These are phyloP conservation scores for Metschnikowia dekortorum DNA, from an alignment of 805 yeast genomes.

Conservation along the genomic window DNA sequence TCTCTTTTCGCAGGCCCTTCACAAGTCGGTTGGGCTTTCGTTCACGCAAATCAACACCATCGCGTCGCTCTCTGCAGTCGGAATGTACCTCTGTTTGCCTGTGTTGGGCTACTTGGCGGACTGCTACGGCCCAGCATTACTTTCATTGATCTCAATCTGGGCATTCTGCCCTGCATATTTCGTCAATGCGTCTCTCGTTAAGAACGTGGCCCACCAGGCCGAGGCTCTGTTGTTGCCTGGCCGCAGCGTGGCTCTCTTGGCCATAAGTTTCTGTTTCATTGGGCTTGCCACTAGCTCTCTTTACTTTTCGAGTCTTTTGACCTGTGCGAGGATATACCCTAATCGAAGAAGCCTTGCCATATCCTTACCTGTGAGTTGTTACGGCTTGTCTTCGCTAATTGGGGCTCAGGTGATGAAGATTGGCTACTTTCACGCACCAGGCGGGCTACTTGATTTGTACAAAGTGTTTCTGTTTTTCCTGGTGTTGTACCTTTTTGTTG, in stretches of 20 bases:
- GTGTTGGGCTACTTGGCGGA: slow-evolving; percentile 78
- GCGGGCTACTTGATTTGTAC: slow-evolving; percentile 39
- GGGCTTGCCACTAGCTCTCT: slow-evolving; percentile 73
- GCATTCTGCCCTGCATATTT: slow-evolving; percentile 69
- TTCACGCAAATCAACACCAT: slow-evolving; percentile 66
- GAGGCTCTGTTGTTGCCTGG: slow-evolving; percentile 22
- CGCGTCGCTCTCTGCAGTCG: slow-evolving; percentile 69
- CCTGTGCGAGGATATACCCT: slow-evolving; percentile 86
- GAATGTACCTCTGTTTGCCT: slow-evolving; percentile 84
- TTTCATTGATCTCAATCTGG: slow-evolving; percentile 57
- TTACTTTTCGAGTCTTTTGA: slow-evolving; percentile 64
- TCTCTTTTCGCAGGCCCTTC: slow-evolving; percentile 69
- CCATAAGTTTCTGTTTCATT: slow-evolving; percentile 51
- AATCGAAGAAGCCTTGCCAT: slow-evolving; percentile 73
- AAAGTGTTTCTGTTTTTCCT: slow-evolving; percentile 52
- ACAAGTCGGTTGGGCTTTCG: slow-evolving; percentile 50
- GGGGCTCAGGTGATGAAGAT: slow-evolving; percentile 59
- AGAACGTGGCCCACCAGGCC: slow-evolving; percentile 5
- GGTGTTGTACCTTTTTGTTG: slow-evolving; percentile 50
- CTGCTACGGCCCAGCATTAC: slow-evolving; percentile 73
- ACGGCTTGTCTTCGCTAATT: slow-evolving; percentile 76
- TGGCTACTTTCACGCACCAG: slow-evolving; percentile 31
- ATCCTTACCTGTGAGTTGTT: slow-evolving; percentile 82
- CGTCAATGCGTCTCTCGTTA: slow-evolving; percentile 26
- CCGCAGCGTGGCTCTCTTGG: slow-evolving; percentile 33